Percentiles rank a stretch among this genome's conserved stretches.
phyloP scores from a whole-genome alignment of 352 stramenopile species.

The Globisporangium abappressorium region DNA sequence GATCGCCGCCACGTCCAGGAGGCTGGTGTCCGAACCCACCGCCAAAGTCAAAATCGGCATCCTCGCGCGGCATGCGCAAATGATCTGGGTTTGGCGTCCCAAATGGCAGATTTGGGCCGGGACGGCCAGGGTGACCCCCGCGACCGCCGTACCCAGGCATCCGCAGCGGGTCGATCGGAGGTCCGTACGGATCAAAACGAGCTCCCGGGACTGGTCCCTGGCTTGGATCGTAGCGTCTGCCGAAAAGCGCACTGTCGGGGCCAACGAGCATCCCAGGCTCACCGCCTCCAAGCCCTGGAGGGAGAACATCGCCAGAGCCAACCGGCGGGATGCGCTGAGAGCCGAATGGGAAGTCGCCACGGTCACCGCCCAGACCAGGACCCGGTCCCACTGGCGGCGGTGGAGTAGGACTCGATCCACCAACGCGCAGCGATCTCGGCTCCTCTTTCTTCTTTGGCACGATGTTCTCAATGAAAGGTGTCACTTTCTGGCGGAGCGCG shows the following conservation, averaged over 20 bases:
- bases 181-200: constrained; percentile 84
- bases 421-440: neutral
- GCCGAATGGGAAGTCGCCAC: constrained; percentile 12
- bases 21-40: constrained; percentile 33
- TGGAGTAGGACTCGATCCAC: neutral
- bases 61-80: constrained; percentile 70
- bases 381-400: neutral
- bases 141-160: constrained; percentile 32
- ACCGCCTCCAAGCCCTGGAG: constrained; percentile 50
- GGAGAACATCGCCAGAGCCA: constrained; percentile 64
- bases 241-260: constrained; percentile 73
- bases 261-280: constrained; percentile 74
- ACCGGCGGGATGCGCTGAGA: constrained; percentile 24
- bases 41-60: constrained; percentile 46
- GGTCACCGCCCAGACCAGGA: neutral
- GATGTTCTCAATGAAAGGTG: constrained; percentile 54
- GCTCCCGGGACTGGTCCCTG: constrained; percentile 62
- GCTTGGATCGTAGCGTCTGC: constrained; percentile 48
- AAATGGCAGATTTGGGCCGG: constrained; percentile 61
- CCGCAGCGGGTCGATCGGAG: constrained; percentile 48
- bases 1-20: constrained; percentile 28
- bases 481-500: constrained; percentile 43
- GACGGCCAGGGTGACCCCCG: constrained; percentile 26
- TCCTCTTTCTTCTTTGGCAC: constrained; percentile 39
- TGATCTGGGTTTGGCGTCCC: constrained; percentile 76